Evolutionary conservation across 2,329 filamentous ascomycete species (phyloP).

Genomic region (Claviceps humidiphila): DNA sequence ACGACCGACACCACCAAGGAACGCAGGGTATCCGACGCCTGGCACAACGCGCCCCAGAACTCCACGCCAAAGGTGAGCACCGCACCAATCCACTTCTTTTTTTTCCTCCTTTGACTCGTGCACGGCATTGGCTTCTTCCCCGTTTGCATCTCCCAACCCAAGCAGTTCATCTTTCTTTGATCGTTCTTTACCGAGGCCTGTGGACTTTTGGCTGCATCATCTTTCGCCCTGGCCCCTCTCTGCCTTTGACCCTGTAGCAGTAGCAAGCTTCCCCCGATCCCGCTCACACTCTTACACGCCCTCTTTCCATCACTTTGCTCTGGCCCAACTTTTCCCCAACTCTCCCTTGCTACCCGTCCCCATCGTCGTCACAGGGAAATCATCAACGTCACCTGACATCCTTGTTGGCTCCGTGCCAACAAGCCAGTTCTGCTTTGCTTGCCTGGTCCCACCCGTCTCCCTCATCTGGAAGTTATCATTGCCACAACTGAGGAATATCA

Average conservation of each 20-base stretch:
- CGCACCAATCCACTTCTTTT: constrained; percentile 17
- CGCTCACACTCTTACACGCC: not conserved
- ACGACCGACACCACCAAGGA: constrained; percentile 36
- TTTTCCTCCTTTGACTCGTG: constrained; percentile 9
- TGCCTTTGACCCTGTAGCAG: not conserved
- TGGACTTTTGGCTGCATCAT: not conserved
- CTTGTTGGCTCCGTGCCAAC: not conserved
- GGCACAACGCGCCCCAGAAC: constrained; percentile 30
- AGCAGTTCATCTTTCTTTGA: constrained; percentile 4
- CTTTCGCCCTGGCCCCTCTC: not conserved
- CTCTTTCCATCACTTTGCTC: not conserved
- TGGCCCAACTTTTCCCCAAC: too few species aligned
- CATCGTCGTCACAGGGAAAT: not conserved
- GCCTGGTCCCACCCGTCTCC: not conserved
- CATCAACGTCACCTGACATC: not conserved
- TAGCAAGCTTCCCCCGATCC: too few species aligned
- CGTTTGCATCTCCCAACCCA: constrained; percentile 9
- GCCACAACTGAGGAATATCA: not conserved
- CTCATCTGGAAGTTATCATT: not conserved
- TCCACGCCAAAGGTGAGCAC: constrained; percentile 35
- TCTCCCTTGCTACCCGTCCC: not conserved
- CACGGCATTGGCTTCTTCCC: not conserved
- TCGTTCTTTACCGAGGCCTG: not conserved
- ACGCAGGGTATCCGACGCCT: constrained; percentile 34
- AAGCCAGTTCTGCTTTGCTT: not conserved